Evolutionary conservation across 164 flowering plant genomes (phyloP).

Genomic region (Platanus orientalis): DNA sequence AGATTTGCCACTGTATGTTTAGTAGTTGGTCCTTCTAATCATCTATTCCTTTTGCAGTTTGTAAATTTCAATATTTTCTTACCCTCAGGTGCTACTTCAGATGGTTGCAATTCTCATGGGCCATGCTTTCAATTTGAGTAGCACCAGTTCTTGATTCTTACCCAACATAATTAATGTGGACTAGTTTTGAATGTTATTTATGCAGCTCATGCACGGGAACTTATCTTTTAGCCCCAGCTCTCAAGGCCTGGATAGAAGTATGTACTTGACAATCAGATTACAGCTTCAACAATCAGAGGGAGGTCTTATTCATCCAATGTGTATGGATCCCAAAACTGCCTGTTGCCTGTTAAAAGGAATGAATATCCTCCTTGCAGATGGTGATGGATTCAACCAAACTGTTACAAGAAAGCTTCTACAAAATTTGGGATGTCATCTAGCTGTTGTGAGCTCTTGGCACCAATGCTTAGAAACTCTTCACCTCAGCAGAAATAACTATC

Average conservation of each 20-base stretch:
- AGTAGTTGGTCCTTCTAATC: too few relatives aligned
- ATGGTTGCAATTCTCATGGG: not conserved
- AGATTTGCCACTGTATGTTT: too few relatives aligned
- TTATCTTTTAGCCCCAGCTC: conserved; percentile 26
- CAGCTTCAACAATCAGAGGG: conserved; percentile 23
- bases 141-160: not conserved
- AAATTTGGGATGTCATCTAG: conserved; percentile 40
- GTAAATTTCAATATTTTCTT: too few relatives aligned
- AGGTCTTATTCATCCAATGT: conserved; percentile 12
- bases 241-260: conserved; percentile 25
- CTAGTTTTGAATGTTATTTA: not conserved
- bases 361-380: conserved; percentile 37
- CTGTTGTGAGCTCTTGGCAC: conserved; percentile 41
- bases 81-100: not conserved
- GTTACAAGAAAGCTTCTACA: conserved; percentile 41
- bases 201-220: conserved; percentile 58
- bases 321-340: conserved; percentile 22
- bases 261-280: conserved; percentile 38
- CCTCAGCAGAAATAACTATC: conserved; percentile 21
- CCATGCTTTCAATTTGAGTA: not conserved
- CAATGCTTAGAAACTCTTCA: conserved; percentile 35
- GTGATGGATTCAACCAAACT: conserved; percentile 36
- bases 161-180: too few relatives aligned
- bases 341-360: conserved; percentile 31
- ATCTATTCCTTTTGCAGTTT: too few relatives aligned